Base-by-base conservation (phyloP, 495 filamentous ascomycete genomes). In the Aspergillus baeticus region DNA sequence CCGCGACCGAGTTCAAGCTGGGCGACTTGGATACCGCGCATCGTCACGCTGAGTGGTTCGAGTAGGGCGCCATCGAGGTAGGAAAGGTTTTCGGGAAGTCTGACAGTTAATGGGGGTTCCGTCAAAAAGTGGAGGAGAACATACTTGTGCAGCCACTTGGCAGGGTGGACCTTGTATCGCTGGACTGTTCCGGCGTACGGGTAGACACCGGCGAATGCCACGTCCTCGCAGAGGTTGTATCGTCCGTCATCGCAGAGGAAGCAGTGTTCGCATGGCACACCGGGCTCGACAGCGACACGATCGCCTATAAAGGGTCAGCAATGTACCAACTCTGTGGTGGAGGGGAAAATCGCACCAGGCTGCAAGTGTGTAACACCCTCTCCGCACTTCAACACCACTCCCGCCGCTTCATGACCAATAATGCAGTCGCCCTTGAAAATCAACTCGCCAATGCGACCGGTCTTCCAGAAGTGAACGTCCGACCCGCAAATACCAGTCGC, bases 401-500 rank as follows among this genome's bases (percentile, higher is more conserved):
- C 88, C 11, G 86, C 84, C 18, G 87, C 84, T 71, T 92, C 88
- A 63, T 92, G 88, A n/a, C 88, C 88, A 17, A 91, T 82, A n/a
- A 82, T 85, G 22, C 90, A 73, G 15, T 88, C 87, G 36, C 80
- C 78, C 43, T 80, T 81, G 54, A 87, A 83, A 34, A 86, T 79
- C 51, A 91, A 79, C 53, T 86, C 82, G 17, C 88, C 88, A 59
- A 90, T 91, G 61, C 86, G 84, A 55, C 86, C 89, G 49, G 88
- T 84, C 58, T 87, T 87, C 77, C 88, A 91, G 70, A 91, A 92
- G 58, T 87, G 86, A 29, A 91, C 77, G 67, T 92, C 88, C 0
- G 86, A 90, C 15, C 69, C 78, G 63, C 79, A 82, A 62, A 71
- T 72, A 23, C 79, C 79, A 11, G 78, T 77, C 3, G 75, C 77